phyloP scores from a whole-genome alignment of 306 rosid genomes.

The peach (Prunus persica) region Prunus_persica_NCBIv2 NC_034011.1:9382501-9383000 shows the following conservation, averaged over 20 bases:
- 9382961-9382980: constrained; percentile 11
- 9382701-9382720: background rate
- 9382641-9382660: background rate
- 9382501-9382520: too few relatives aligned
- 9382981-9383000: constrained; percentile 10
- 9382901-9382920: background rate
- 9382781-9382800: too few relatives aligned
- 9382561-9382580: background rate
- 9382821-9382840: too few relatives aligned
- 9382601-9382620: background rate
- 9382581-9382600: constrained; percentile 4
- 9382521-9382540: too few relatives aligned
- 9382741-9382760: too few relatives aligned
- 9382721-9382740: background rate
- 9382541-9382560: background rate
- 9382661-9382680: background rate
- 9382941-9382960: background rate
- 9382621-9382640: background rate
- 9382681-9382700: background rate
- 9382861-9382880: constrained; percentile 28
- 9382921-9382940: constrained; percentile 13
- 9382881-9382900: constrained; percentile 18
- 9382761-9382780: too few relatives aligned
- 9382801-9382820: too few relatives aligned
- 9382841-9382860: constrained; percentile 34